These are phyloP conservation scores for Lichtheimia ramosa DNA, from an alignment of 371 early-diverging fungal genomes.

Conservation along the genomic window DNA sequence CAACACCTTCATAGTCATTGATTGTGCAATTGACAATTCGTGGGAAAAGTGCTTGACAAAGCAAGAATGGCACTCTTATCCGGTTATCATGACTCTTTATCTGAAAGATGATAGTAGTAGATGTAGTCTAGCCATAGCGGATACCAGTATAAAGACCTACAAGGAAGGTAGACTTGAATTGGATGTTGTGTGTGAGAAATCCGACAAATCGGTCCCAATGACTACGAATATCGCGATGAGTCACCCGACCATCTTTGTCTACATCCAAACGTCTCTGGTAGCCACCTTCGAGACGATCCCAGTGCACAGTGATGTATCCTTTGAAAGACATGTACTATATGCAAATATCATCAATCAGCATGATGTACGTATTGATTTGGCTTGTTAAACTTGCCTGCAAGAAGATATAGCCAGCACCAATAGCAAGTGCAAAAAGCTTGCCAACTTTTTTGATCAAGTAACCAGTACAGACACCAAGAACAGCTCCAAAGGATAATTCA, in stretches of 20 bases:
- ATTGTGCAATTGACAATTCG: too few relatives aligned
- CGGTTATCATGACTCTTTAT: too few relatives aligned
- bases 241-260: constrained; percentile 55
- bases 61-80: too few relatives aligned
- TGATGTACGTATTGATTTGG: not conserved
- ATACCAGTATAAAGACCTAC: constrained; percentile 54
- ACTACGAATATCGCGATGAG: constrained; percentile 37
- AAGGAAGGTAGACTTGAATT: constrained; percentile 60
- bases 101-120: too few relatives aligned
- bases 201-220: constrained; percentile 42
- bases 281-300: constrained; percentile 50
- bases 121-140: constrained; percentile 44
- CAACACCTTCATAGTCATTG: too few relatives aligned
- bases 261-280: constrained; percentile 37
- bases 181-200: constrained; percentile 58
- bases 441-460: constrained; percentile 49
- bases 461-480: constrained; percentile 50
- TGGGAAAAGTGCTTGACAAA: too few relatives aligned
- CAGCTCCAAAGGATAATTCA: constrained; percentile 45
- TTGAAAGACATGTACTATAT: constrained; percentile 46
- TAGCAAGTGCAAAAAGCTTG: constrained; percentile 35
- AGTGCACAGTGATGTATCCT: constrained; percentile 59
- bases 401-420: constrained; percentile 46
- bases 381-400: constrained; percentile 30
- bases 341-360: not conserved